phyloP scores from a whole-genome alignment of 352 stramenopile species.

The Albugo candida region DNA sequence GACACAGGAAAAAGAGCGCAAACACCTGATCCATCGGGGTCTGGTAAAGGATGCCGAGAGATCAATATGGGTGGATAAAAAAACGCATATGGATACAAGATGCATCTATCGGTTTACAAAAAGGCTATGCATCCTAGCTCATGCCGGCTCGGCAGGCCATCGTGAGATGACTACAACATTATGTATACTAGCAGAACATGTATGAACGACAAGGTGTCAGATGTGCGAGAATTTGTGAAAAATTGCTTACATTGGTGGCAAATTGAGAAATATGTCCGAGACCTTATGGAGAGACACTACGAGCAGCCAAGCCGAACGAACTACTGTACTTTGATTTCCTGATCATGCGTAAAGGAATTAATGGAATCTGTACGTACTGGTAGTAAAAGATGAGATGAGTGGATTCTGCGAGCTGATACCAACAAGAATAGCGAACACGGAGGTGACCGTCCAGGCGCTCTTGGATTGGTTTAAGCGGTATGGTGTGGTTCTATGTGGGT shows the following conservation, averaged over 20 bases:
- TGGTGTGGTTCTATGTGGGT: no score
- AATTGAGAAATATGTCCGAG: slow-evolving; percentile 4
- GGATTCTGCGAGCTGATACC: no score
- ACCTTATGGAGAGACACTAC: no score
- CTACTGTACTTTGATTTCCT: slow-evolving; percentile 20
- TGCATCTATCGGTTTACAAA: slow-evolving; percentile 6
- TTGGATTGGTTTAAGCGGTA: no score
- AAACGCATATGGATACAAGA: slow-evolving; percentile 11
- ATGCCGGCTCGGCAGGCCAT: slow-evolving; percentile 10
- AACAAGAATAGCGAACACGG: no score
- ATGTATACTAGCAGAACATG: slow-evolving; percentile 1
- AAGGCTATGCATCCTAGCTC: slow-evolving; percentile 8
- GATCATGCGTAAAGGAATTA: no score
- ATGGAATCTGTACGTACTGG: no score
- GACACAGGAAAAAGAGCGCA: no score
- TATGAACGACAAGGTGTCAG: slow-evolving; percentile 2
- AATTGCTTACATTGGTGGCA: no score
- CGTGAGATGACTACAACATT: slow-evolving; percentile 8
- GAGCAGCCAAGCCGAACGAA: slow-evolving; percentile 15
- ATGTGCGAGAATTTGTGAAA: slow-evolving; percentile 8
- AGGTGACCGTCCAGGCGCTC: no score
- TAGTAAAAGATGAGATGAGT: no score
- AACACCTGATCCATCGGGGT: no score
- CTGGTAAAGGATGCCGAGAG: slow-evolving; percentile 3
- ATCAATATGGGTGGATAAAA: neutral